Percentiles rank a stretch among this genome's conserved stretches.
phyloP scores from a whole-genome alignment of 805 yeast genomes.

The Ascoidea asiatica region DNA sequence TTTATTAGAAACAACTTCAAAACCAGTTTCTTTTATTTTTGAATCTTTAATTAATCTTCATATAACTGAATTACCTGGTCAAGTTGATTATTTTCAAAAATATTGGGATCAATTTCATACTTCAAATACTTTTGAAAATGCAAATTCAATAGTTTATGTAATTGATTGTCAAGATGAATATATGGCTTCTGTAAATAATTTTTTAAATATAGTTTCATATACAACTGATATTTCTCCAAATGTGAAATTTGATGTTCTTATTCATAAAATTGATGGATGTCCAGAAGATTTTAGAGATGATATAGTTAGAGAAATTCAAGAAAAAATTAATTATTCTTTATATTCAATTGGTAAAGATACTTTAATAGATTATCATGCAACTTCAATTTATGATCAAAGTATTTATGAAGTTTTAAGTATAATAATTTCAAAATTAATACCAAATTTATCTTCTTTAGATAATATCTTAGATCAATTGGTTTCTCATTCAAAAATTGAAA shows the following conservation, averaged over 20 bases:
- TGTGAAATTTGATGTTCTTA: slow-evolving; percentile 81
- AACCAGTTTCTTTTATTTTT: slow-evolving; percentile 77
- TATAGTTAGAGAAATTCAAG: slow-evolving; percentile 94
- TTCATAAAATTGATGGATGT: slow-evolving; percentile 92
- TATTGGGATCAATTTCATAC: slow-evolving; percentile 44
- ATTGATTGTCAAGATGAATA: slow-evolving; percentile 95
- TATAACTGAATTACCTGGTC: slow-evolving; percentile 93
- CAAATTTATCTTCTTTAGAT: slow-evolving; percentile 79
- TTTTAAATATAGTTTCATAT: slow-evolving; percentile 77
- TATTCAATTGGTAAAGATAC: slow-evolving; percentile 83
- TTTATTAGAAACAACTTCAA: slow-evolving; percentile 79
- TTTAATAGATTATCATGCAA: slow-evolving; percentile 66
- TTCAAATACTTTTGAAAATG: slow-evolving; percentile 60
- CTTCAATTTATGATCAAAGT: slow-evolving; percentile 91
- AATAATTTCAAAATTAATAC: slow-evolving; percentile 81
- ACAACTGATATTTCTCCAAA: slow-evolving; percentile 76
- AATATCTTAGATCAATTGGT: slow-evolving; percentile 80
- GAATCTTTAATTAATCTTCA: slow-evolving; percentile 74
- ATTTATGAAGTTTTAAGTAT: slow-evolving; percentile 92
- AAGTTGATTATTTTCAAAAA: slow-evolving; percentile 78
- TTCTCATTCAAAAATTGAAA: slow-evolving; percentile 82
- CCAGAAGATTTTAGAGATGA: slow-evolving; percentile 89
- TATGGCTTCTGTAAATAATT: slow-evolving; percentile 75
- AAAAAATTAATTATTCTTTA: slow-evolving; percentile 85
- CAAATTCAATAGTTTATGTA: slow-evolving; percentile 87